Evolutionary conservation across 163 green algal species (phyloP), one percentile per base, ranked within the genome.

Genomic region (Prototheca stagnorum): DNA sequence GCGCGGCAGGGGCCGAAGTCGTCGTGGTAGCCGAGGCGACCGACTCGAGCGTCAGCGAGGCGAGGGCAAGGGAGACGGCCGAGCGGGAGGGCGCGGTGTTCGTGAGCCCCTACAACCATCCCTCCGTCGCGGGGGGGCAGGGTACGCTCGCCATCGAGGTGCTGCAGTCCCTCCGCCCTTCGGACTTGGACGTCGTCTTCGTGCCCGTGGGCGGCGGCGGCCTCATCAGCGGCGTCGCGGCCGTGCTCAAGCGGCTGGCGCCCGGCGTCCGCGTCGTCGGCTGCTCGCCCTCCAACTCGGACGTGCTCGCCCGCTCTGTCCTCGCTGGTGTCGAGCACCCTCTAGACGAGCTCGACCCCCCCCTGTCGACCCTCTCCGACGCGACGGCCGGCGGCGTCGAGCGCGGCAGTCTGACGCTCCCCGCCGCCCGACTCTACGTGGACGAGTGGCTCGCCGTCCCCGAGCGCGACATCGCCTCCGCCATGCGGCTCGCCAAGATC

Each of bases 191-290:
- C 29, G 53, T 59, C 3, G 70, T 78, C 31, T 72, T 77, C 40
- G 61, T 85, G 11, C 76, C 76, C 16, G 72, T 85, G n/a, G 76
- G 76, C 17, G 72, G 76, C 7, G 76, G 76, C 12, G 74, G 74
- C 29, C 64, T 85, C 6, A 69, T 77, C 2, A 55, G 52, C n/a
- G 74, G 70, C 29, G 56, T 81, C 19, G 70, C 64, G 4, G 46
- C 59, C 7, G 60, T 77, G 36, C 61, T 84, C 25, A 82, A 82
- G 50, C 47, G 49, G 4, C 48, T 48, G 2, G 34, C 44, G 16
- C 50, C 63, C 5, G 14, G 15, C 29, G 53, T 77, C 22, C 43
- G 37, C 8, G 51, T 83, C 24, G 49, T 79, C 5, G 77, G 74
- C 21, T 79, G 66, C 40, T 68, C 82, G 53, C 74, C 76, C 2